Conservation (phyloP, 2,329 filamentous ascomycete genomes). For the Amauroascus niger region DNA sequence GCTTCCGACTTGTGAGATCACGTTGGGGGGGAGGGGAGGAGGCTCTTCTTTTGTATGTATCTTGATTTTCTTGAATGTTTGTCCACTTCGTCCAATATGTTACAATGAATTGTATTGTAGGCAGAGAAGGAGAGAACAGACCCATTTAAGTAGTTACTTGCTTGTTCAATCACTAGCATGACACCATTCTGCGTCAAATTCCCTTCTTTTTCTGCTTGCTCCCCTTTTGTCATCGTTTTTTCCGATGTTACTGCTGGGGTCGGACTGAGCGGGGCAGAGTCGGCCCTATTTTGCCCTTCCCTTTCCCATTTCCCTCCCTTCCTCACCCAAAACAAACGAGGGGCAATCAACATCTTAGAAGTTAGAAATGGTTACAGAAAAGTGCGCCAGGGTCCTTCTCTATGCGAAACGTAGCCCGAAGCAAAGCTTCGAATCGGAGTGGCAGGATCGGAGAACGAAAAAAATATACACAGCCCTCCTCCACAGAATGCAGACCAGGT, state of each 20-base stretch:
- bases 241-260: neutral
- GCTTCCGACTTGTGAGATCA: neutral
- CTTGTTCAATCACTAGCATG: too few relatives aligned
- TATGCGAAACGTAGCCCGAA: conserved; percentile 5
- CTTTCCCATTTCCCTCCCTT: conserved; percentile 3
- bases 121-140: too few relatives aligned
- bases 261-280: too few relatives aligned
- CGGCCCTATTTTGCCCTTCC: neutral
- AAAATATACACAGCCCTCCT: too few relatives aligned
- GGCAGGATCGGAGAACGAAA: neutral
- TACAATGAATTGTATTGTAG: too few relatives aligned
- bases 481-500: too few relatives aligned
- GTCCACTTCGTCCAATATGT: too few relatives aligned
- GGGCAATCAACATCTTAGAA: neutral
- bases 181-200: too few relatives aligned
- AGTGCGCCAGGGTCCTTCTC: neutral
- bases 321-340: conserved; percentile 1
- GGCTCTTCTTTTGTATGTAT: too few relatives aligned
- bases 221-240: too few relatives aligned
- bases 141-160: too few relatives aligned
- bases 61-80: neutral
- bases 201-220: too few relatives aligned
- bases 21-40: neutral
- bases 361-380: neutral
- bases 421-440: conserved; percentile 6